Base-by-base conservation (phyloP, 495 filamentous ascomycete genomes). In the Niebla homalea region DNA sequence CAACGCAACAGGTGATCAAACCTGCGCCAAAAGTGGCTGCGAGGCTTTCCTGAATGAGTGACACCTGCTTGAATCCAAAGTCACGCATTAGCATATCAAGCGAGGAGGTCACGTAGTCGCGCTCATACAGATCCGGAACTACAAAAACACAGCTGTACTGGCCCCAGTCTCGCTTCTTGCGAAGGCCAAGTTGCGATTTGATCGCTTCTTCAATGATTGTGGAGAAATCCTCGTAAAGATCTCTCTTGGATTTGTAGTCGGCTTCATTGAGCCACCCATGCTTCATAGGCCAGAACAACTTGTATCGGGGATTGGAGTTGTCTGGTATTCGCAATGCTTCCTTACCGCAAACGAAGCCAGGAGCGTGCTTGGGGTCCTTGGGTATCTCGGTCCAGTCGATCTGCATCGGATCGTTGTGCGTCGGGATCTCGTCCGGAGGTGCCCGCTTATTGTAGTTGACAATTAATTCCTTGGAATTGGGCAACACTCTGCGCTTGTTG, bases 21-120 rank as follows among this genome's bases (percentile, higher is more conserved):
- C 93, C 92, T 12, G 89, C 93, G n/a, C 92, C 92, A 62, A 93
- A 98, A 0, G 87, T 89, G 16, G 89, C 93, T 3, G 89, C 88
- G 52, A 96, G 72, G 51, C 87, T 93, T 67, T 98, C 92, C 59
- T 98, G 92, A 43, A 96, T 89, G 57, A 98, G 92, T 61, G 84
- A 89, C 40, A 94, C 80, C 32, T 82, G 81, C 47, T 78, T 80
- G 59, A 98, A 94, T 22, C 85, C 80, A 60, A 95, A 88, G 60
- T 92, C 85, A 36, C 81, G 84, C 67, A 97, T 78, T 46, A 92
- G 73, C 57, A 92, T 81, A 39, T 93, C 84, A 36, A 98, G 69
- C 12, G 87, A 67, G 45, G 80, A 76, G n/a, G 81, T 83, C 16
- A 97, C 85, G 57, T 96, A 95, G 16, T 75, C 77, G 58, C 92